Evolutionary conservation across 1,139 yeast genomes (phyloP), one percentile per base, ranked within the genome.

Genomic region (Meyerozyma guilliermondii): DNA sequence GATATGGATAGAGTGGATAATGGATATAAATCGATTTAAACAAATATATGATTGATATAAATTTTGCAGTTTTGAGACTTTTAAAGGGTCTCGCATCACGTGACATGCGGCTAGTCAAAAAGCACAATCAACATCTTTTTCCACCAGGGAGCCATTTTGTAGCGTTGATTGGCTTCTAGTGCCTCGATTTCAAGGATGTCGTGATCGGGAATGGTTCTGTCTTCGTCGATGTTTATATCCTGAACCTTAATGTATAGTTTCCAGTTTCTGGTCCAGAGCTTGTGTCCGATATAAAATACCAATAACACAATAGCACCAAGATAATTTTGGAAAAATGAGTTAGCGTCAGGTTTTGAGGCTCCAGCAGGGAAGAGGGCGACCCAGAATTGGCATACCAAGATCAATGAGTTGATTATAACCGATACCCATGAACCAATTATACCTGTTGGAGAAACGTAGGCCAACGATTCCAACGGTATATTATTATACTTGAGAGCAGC

Each of bases 361-460:
- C 65, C 65, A 29, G 57, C 53, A 14, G 74, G 74, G 58, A 48
- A 68, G 43, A 68, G 60, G 1, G 73, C 69, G 46, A 68, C 64
- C 71, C 71, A 68, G 54, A 68, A 68, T 50, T 67, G 73, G 22
- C 59, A 61, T 18, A 52, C 43, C 45, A 52, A 49, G 30, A 52
- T 49, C 51, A 56, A 54, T 5, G 52, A 35, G 49, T 58, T 58
- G 45, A 58, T 50, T 20, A 57, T 22, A 24, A 57, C 51, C 24
- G 59, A 49, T 34, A 51, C 44, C 42, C 49, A 56, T n/a, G 61
- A 55, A 4, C 63, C 63, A 27, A 51, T 44, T 14, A 46, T 52
- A 7, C 63, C 63, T 2, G 60, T 55, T 29, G 58, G 58, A 2
- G 60, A 52, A n/a, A 46, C 51, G 42, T 55, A 58, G 2, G 58